Evolutionary conservation across 2,329 filamentous ascomycete genomes (phyloP).

Genomic region (Geosmithia putterillii): DNA sequence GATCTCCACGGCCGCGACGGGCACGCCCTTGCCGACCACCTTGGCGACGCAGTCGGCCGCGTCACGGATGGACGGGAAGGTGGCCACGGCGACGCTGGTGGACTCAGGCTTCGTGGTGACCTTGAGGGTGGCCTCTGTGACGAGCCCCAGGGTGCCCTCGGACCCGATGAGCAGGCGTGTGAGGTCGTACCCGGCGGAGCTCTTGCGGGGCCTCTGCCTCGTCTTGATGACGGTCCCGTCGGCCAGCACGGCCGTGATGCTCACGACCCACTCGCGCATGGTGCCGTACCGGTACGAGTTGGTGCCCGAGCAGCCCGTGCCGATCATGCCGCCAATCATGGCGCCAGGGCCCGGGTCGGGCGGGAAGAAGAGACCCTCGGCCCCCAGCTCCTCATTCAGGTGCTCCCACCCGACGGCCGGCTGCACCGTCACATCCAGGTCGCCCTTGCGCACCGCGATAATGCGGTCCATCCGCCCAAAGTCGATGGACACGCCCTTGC

Average conservation of each 20-base stretch:
- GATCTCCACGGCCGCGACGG: constrained; percentile 84
- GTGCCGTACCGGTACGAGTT: constrained; percentile 90
- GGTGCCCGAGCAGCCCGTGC: constrained; percentile 63
- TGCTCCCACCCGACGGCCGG: constrained; percentile 78
- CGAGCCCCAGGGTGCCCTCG: constrained; percentile 81
- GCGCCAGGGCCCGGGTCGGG: constrained; percentile 85
- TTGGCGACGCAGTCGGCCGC: constrained; percentile 70
- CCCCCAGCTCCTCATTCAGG: constrained; percentile 64
- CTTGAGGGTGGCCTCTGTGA: constrained; percentile 85
- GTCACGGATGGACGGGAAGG: constrained; percentile 45
- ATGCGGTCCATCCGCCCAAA: constrained; percentile 80
- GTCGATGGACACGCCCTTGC: constrained; percentile 75
- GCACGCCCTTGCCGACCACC: constrained; percentile 70
- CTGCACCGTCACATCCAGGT: constrained; percentile 66
- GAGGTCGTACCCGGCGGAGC: constrained; percentile 82
- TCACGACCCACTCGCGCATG: constrained; percentile 89
- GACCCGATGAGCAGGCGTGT: constrained; percentile 83
- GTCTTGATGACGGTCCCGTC: constrained; percentile 89
- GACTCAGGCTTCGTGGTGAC: constrained; percentile 70
- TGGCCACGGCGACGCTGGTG: constrained; percentile 66
- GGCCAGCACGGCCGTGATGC: constrained; percentile 75
- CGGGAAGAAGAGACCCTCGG: constrained; percentile 77
- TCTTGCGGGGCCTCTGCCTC: constrained; percentile 76
- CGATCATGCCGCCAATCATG: constrained; percentile 84
- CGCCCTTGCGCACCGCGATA: constrained; percentile 61